Evolutionary conservation across 192 early-diverging fungal species (phyloP).

Genomic region (Bifiguratus adelaidae): DNA sequence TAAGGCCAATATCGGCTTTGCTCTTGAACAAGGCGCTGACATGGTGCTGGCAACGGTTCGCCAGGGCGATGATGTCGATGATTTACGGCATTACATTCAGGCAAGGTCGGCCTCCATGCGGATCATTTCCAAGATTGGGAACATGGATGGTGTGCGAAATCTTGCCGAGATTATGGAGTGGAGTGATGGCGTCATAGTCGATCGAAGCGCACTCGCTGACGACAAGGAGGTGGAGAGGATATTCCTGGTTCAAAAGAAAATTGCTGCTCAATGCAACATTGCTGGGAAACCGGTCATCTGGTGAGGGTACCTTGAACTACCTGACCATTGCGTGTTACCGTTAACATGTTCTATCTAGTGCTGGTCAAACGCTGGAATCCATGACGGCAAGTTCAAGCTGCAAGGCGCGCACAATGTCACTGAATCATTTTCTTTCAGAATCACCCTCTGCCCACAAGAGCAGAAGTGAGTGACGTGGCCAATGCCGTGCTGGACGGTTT

Average conservation of each 20-base stretch:
- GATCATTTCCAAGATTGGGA: constrained; percentile 95
- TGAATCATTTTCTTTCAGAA: constrained; percentile 13
- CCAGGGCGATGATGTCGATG: constrained; percentile 75
- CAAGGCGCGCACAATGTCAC: constrained; percentile 2
- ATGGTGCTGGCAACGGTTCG: constrained; percentile 93
- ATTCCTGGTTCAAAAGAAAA: constrained; percentile 89
- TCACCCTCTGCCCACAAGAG: constrained; percentile 93
- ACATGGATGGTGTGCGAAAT: constrained; percentile 84
- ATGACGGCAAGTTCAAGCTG: no score
- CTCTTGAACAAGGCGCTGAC: constrained; percentile 81
- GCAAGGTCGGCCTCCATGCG: constrained; percentile 73
- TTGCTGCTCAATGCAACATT: constrained; percentile 91
- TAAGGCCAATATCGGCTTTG: constrained; percentile 76
- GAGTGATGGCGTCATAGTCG: constrained; percentile 94
- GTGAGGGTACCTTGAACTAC: no score
- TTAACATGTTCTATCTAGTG: no score
- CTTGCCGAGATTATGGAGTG: constrained; percentile 90
- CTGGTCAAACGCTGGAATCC: constrained; percentile 93
- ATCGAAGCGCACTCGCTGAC: constrained; percentile 88
- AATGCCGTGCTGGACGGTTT: constrained; percentile 91
- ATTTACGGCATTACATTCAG: constrained; percentile 76
- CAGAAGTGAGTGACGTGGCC: constrained; percentile 92
- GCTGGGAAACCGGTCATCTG: constrained; percentile 89
- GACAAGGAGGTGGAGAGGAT: constrained; percentile 90
- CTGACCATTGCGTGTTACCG: no score